Evolutionary conservation across 2,329 filamentous ascomycete species (phyloP), one percentile per base, ranked within the genome.

Genomic region (Fusarium sp.): DNA sequence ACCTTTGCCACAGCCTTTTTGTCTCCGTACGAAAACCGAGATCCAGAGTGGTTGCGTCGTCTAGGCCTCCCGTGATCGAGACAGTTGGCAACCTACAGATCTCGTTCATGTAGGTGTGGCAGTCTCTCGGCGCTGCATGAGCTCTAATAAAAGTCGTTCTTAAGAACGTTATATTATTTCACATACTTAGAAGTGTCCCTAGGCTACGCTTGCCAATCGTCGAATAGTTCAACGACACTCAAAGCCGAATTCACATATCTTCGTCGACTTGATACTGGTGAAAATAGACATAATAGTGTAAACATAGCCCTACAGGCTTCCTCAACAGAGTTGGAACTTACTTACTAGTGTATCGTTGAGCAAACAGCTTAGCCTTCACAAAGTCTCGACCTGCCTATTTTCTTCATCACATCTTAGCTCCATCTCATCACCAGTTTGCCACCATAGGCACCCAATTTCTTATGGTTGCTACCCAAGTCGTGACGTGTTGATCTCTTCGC

Each of bases 341-440:
- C 13, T 23, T 36, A 8, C 31, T 49, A 56, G 42, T 31, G 28
- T 16, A 36, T 33, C 28, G 16, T 40, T 37, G 47, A 26, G 40
- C 18, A 40, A 37, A 41, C 52, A 49, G 23, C 31, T 41, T 34
- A 45, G 40, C 36, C 41, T 49, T n/a, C 38, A 42, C 36, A 60
- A 31, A 36, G 41, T 31, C 49, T 66, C 31, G 26, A 33, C 28
- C 31, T 15, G 20, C 16, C 41, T 45, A 31, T 54, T 33, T 28
- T 36, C 33, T 36, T 57, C 47, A 40, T 30, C 47, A 42, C 28
- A 49, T 62, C 36, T 47, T 53, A 49, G 46, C 45, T 33, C 46
- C 42, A 28, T 40, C 28, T 49, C 66, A 38, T 52, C 52, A 58
- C 15, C 65, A 57, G 34, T 70, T 67, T 52, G 62, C 67, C 67